Percentiles rank a stretch among this genome's conserved stretches.
These are phyloP conservation scores for Ilex aquifolium DNA, from an alignment of 257 asterid genomes.

Conservation along the genomic window DNA sequence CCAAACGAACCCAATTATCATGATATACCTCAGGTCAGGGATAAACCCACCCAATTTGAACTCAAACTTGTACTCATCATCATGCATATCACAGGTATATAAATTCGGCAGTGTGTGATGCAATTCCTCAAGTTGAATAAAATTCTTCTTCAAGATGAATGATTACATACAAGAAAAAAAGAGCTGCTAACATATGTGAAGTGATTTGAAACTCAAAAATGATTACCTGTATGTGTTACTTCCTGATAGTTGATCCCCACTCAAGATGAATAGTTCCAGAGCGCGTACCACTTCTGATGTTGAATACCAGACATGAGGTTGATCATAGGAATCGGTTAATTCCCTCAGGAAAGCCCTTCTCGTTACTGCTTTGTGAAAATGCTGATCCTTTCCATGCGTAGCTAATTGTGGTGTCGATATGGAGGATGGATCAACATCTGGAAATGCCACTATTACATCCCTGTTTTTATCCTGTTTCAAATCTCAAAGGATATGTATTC, in stretches of 20 bases:
- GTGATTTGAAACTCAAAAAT: neutral
- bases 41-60: no score
- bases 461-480: slow-evolving; percentile 75
- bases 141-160: neutral
- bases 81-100: no score
- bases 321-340: slow-evolving; percentile 42
- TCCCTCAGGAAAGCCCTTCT: slow-evolving; percentile 39
- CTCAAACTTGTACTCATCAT: no score
- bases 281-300: slow-evolving; percentile 61
- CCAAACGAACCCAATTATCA: no score
- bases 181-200: no score
- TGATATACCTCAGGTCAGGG: no score
- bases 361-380: slow-evolving; percentile 11
- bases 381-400: slow-evolving; percentile 9
- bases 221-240: slow-evolving; percentile 61
- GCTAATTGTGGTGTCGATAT: slow-evolving; percentile 31
- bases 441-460: slow-evolving; percentile 72
- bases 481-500: slow-evolving; percentile 7
- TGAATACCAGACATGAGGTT: slow-evolving; percentile 79
- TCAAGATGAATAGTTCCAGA: slow-evolving; percentile 46
- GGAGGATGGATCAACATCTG: slow-evolving; percentile 65
- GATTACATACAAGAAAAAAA: neutral
- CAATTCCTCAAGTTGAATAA: no score
- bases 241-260: slow-evolving; percentile 63
- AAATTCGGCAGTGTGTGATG: no score